Percentiles rank a stretch among this genome's conserved stretches.
phyloP scores from a whole-genome alignment of 1,139 yeast species.

The Saccharomycopsis hybrid region DNA sequence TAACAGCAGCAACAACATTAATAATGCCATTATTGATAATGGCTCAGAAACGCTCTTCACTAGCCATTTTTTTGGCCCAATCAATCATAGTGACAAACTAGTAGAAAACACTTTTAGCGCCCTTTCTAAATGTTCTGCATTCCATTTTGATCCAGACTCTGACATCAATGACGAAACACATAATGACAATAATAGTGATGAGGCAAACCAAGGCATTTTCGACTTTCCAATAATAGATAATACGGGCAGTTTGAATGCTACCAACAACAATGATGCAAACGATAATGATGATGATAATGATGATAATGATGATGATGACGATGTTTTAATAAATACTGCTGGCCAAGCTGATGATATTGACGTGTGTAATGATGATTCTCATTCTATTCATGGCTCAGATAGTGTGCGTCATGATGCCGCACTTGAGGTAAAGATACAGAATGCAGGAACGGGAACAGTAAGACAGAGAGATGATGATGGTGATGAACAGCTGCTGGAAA shows the following conservation, averaged over 20 bases:
- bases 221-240: conserved; percentile 4
- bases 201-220: not conserved
- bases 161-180: conserved; percentile 4
- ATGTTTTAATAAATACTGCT: conserved; percentile 1
- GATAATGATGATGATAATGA: not conserved
- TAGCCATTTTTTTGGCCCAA: not conserved
- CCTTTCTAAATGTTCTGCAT: conserved; percentile 23
- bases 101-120: conserved; percentile 28
- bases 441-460: not conserved
- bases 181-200: not conserved
- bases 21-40: not conserved
- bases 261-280: not conserved
- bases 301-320: not conserved
- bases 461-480: not conserved
- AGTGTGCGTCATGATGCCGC: not conserved
- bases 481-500: not conserved
- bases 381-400: not conserved
- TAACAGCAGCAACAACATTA: not conserved
- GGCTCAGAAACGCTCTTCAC: conserved; percentile 4
- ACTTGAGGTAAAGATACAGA: conserved; percentile 7
- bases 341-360: conserved; percentile 17
- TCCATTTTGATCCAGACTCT: conserved; percentile 20
- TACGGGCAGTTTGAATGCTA: not conserved
- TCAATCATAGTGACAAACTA: conserved; percentile 22
- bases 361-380: not conserved